Percentiles rank a stretch among this genome's conserved stretches.
Evolutionary conservation across 2,329 filamentous ascomycete species (phyloP).

Genomic region (Fusarium robinianum): DNA sequence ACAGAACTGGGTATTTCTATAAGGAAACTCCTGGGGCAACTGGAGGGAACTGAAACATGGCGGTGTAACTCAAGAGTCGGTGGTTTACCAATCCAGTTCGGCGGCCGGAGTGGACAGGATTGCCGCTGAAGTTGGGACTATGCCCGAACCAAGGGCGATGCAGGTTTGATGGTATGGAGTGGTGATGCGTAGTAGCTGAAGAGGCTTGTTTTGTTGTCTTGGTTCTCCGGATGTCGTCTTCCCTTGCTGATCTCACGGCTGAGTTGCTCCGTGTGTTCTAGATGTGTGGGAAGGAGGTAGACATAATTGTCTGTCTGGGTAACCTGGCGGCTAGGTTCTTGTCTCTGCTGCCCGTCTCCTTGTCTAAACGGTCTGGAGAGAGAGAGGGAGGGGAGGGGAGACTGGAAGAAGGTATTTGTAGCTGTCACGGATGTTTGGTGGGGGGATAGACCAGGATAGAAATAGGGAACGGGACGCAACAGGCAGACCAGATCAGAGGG

Average conservation of each 20-base stretch:
- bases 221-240: conserved; percentile 10
- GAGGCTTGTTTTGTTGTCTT: conserved; percentile 21
- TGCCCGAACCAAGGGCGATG: no score
- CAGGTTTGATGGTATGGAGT: no score
- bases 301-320: not conserved
- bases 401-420: no score
- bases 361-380: conserved; percentile 15
- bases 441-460: no score
- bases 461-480: no score
- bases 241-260: no score
- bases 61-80: conserved; percentile 41
- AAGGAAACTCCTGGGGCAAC: conserved; percentile 31
- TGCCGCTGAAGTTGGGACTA: conserved; percentile 17
- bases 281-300: no score
- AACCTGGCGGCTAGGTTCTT: not conserved
- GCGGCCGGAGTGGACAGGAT: conserved; percentile 26
- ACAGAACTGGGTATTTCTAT: conserved; percentile 25
- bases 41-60: conserved; percentile 43
- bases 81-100: conserved; percentile 37
- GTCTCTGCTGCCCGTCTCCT: conserved; percentile 1
- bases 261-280: no score
- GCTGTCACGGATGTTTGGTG: no score
- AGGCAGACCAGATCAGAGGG: no score
- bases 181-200: conserved; percentile 2
- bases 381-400: conserved; percentile 31